phyloP scores from a whole-genome alignment of 768 basidiomycete species.

The Pleurotus salmoneostramineus region DNA sequence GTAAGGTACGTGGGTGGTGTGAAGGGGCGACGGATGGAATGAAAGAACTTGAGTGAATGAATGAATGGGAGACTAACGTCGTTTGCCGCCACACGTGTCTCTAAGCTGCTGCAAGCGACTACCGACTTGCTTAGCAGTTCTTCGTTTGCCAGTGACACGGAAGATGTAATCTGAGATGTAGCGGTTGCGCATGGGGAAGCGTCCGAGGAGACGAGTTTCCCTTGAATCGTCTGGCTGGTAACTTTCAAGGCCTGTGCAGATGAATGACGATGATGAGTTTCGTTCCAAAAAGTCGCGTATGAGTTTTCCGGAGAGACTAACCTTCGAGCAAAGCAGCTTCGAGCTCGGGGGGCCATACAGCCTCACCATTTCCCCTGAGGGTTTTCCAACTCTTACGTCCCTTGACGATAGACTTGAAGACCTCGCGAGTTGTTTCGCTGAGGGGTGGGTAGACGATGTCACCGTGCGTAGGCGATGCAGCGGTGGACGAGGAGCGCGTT shows the following conservation, averaged over 20 bases:
- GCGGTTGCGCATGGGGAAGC: constrained; percentile 76
- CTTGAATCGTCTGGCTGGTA: constrained; percentile 72
- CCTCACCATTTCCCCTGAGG: constrained; percentile 57
- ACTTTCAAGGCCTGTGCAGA: constrained; percentile 53
- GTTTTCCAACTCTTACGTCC: constrained; percentile 78
- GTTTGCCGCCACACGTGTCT: constrained; percentile 69
- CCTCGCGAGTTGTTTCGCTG: constrained; percentile 44
- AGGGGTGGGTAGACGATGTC: constrained; percentile 23
- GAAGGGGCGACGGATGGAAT: no score
- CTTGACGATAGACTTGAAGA: constrained; percentile 63
- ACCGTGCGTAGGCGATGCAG: not conserved
- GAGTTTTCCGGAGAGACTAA: constrained; percentile 18
- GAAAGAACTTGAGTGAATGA: not conserved
- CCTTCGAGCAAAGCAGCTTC: constrained; percentile 78
- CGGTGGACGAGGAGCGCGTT: not conserved
- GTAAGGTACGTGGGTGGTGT: no score
- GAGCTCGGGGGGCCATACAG: constrained; percentile 78
- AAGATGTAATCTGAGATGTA: constrained; percentile 80
- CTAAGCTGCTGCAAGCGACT: constrained; percentile 76
- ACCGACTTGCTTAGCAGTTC: constrained; percentile 78
- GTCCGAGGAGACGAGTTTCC: constrained; percentile 68
- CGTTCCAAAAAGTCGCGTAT: not conserved
- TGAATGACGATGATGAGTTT: constrained; percentile 14
- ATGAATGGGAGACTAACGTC: constrained; percentile 42
- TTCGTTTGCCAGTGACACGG: constrained; percentile 60